Base-by-base conservation (phyloP, 2,329 filamentous ascomycete genomes). In the Paecilomyces sp. region DNA sequence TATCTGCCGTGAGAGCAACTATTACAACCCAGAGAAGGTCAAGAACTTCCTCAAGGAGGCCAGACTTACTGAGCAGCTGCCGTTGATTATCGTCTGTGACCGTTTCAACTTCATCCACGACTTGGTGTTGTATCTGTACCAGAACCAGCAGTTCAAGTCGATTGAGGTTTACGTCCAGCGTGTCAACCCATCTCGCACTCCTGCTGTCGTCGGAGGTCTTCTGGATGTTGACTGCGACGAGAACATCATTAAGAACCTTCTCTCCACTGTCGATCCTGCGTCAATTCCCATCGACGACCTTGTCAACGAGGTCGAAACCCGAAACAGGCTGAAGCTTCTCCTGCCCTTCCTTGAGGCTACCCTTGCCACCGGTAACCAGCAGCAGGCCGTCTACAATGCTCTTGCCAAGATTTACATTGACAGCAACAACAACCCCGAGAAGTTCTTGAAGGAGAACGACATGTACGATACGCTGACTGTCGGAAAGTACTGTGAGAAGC, bases 1-100 rank as follows among this genome's bases (percentile, higher is more conserved):
- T 58, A 93, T 99, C 70, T 97, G 93, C 80, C 88, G 95, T 62
- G 94, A 99, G 75, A 95, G 89, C 82, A 92, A 89, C 74, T 83
- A 84, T 71, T 93, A 92, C 78, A 93, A 97, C 74, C 84, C 92
- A 0, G 92, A 97, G 77, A 96, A 96, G 82, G 91, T 97, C 60
- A 97, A 97, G 83, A 99, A 99, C 81, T 99, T 97, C 85, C 81
- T 99, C 63, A 99, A 99, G 80, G 95, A 99, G 75, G 93, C 94
- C 58, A 89, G 88, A 66, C 82, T 99, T 53, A 87, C 88, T 1
- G 94, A 99, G 76, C 93, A 97, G 79, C 83, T 99, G 52, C 94
- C 94, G 52, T 81, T 99, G 58, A 99, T 99, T 78, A 97, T 97
- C 68, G 92, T 99, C 61, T 99, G 95, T 78, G 94, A 99, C 73